A percentile compares a stretch with the other conserved stretches of the same genome.
phyloP scores from a whole-genome alignment of 176 grass and related monocot species.

The Hyparrhenia diplandra region DNA sequence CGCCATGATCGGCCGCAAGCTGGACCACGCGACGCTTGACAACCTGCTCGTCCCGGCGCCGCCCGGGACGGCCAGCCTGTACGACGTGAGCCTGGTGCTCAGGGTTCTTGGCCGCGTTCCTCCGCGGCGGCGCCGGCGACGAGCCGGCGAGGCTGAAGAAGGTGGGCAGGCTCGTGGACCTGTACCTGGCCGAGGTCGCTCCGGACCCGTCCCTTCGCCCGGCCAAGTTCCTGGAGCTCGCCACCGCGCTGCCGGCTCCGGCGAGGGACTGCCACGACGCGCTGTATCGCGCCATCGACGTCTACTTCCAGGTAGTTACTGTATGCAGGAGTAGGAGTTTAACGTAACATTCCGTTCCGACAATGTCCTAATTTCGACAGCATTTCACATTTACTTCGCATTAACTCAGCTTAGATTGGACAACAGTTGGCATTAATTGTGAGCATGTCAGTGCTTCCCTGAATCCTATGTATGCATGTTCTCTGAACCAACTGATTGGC shows the following conservation, averaged over 20 bases:
- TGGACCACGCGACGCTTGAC: conserved; percentile 82
- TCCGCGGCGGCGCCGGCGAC: not conserved
- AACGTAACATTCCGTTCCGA: not conserved
- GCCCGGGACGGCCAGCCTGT: conserved; percentile 42
- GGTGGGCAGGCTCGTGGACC: conserved; percentile 60
- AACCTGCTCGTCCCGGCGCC: conserved; percentile 76
- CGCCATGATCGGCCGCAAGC: conserved; percentile 73
- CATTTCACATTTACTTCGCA: not conserved
- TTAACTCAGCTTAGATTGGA: not conserved
- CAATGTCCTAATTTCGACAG: not conserved
- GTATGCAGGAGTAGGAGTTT: no score
- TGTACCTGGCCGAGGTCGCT: conserved; percentile 84
- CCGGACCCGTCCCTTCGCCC: conserved; percentile 73
- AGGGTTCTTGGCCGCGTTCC: conserved; percentile 71
- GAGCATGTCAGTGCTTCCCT: not conserved
- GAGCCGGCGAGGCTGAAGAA: conserved; percentile 52
- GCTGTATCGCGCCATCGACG: conserved; percentile 79
- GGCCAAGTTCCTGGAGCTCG: conserved; percentile 60
- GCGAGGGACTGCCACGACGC: conserved; percentile 88
- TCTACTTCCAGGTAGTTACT: conserved; percentile 78
- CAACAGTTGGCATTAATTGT: conserved; percentile 15
- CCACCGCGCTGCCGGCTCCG: conserved; percentile 49
- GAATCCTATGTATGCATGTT: conserved; percentile 24
- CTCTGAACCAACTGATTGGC: conserved; percentile 12
- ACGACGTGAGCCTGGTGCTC: conserved; percentile 71